A percentile compares a stretch with the other conserved stretches of the same genome.
Conservation (phyloP, 306 rosid genomes). For the Carpinus viminea region DNA sequence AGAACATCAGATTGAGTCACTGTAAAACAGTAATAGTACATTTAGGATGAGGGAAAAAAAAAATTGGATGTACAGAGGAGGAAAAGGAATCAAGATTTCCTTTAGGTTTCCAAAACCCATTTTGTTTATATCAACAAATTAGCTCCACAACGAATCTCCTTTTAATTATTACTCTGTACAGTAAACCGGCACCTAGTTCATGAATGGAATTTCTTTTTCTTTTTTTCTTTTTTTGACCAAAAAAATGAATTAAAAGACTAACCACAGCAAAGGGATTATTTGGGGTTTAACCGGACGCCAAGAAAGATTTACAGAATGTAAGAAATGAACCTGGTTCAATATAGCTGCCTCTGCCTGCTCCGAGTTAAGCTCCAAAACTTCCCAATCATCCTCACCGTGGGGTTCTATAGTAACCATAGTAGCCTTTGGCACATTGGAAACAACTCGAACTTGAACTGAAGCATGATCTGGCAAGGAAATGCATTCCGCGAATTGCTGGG, state of each 20-base stretch:
- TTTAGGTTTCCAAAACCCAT: not conserved
- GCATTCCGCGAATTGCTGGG: conserved; percentile 82
- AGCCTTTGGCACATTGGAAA: conserved; percentile 63
- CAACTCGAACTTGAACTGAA: conserved; percentile 63
- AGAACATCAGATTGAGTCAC: not conserved
- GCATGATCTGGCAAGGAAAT: conserved; percentile 56
- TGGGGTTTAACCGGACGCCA: not conserved
- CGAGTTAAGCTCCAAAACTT: conserved; percentile 81
- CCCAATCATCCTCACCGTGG: conserved; percentile 89
- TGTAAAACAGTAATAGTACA: too few species aligned
- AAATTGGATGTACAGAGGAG: too few species aligned
- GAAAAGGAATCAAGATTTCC: not conserved
- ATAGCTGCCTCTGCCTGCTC: conserved; percentile 80
- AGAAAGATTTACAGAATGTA: not conserved
- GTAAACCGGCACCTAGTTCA: not conserved
- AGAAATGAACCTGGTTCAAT: conserved; percentile 63
- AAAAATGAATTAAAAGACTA: not conserved
- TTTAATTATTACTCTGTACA: too few species aligned
- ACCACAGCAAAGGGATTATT: not conserved
- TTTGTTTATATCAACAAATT: not conserved
- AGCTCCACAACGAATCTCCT: not conserved
- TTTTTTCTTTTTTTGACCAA: not conserved
- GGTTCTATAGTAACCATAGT: conserved; percentile 72
- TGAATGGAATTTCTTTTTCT: not conserved
- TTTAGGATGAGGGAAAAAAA: too few species aligned